Conservation (phyloP, 1,284 basidiomycete genomes). For the Sphagnurus paluster region DNA sequence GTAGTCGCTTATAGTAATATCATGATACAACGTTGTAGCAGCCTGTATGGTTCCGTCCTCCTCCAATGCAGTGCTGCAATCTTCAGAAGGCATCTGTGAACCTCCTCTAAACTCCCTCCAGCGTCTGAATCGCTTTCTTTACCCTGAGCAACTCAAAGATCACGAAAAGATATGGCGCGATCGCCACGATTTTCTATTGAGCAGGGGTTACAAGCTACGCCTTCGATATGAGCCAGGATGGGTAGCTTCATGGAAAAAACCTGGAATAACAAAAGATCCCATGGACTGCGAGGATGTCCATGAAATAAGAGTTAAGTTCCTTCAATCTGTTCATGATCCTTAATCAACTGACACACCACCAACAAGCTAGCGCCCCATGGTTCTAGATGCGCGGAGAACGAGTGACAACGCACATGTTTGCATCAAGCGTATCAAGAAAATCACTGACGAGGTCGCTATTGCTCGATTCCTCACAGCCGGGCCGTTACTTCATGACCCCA, state of each 20-base stretch:
- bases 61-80: no score
- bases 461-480: slow-evolving; percentile 9
- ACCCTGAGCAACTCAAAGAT: slow-evolving; percentile 6
- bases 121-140: background rate
- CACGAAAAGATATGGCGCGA: slow-evolving; percentile 25
- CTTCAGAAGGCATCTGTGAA: no score
- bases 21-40: no score
- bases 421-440: slow-evolving; percentile 9
- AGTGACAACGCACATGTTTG: slow-evolving; percentile 2
- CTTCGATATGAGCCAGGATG: slow-evolving; percentile 30
- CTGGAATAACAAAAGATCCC: background rate
- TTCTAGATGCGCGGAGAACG: slow-evolving; percentile 7
- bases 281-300: slow-evolving; percentile 9
- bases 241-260: slow-evolving; percentile 25
- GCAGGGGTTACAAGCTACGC: slow-evolving; percentile 29
- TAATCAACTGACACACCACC: background rate
- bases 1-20: no score
- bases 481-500: slow-evolving; percentile 5
- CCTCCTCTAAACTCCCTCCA: no score
- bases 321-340: background rate
- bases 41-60: no score
- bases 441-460: slow-evolving; percentile 15
- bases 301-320: background rate
- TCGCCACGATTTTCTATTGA: slow-evolving; percentile 23
- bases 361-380: slow-evolving; percentile 1